Evolutionary conservation across 139 green algal species (phyloP), one percentile per base, ranked within the genome.

Genomic region (Tetradesmus obliquus): DNA sequence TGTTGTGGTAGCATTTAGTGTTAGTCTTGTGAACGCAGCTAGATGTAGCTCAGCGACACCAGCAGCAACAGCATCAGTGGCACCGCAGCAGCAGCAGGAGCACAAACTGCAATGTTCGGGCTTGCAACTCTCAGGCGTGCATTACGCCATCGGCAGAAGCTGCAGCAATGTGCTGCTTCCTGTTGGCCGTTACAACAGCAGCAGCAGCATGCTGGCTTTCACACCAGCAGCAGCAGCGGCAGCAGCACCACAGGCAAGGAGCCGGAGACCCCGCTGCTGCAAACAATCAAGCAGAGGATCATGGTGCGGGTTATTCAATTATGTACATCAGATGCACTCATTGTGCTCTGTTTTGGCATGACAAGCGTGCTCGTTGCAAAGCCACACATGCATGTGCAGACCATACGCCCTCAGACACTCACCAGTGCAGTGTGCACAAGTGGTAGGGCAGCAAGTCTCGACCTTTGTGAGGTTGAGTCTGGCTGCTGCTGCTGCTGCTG

Each of bases 201-300:
- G 87, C 74, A 84, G 53, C 74, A 76, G 72, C 87, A 57, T 12
- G 20, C n/a, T 45, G 66, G 13, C 86, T 58, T 22, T 0, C n/a
- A n/a, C 55, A 58, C 8, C 20, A 15, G 13, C 57, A 86, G 58
- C 15, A 82, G 17, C 1, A 66, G 55, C 79, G 57, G 79, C 71
- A 83, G 87, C 80, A 55, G 45, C 62, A 58, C 1, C 10, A 8
- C 66, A 4, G 88, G 19, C 45, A 87, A 82, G 20, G 90, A 92
- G 71, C 83, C 83, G 7, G 90, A 92, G 79, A 92, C 90, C 8
- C 90, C 90, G 6, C 72, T 92, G 72, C 84, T 92, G 69, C 90
- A 90, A 12, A 71, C 83, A 8, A 92, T 92, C 71, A 71, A 72
- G 8, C 89, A 92, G n/a, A 82, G 83, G n/a, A 92, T 92, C 69